A percentile compares a stretch with the other conserved stretches of the same genome.
Conservation (phyloP, 805 yeast genomes). For the Barnettozyma populi region DNA sequence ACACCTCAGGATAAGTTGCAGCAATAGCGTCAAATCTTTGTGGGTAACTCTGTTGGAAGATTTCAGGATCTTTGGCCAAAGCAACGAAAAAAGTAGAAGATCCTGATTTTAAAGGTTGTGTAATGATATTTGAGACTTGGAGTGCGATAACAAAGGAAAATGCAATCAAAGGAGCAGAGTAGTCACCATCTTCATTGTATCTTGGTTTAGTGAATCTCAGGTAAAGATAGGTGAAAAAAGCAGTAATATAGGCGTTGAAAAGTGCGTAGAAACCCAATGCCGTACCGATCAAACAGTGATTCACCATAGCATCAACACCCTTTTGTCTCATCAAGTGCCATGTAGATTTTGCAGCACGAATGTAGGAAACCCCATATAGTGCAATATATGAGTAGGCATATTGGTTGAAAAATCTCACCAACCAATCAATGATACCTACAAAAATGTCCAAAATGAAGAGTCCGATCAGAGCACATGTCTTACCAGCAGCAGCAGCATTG, state of each 20-base stretch:
- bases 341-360: slow-evolving; percentile 75
- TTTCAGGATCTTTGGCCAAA: slow-evolving; percentile 78
- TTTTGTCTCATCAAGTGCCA: slow-evolving; percentile 71
- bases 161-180: slow-evolving; percentile 69
- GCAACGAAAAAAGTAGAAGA: slow-evolving; percentile 81
- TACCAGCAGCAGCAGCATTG: slow-evolving; percentile 46
- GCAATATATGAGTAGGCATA: slow-evolving; percentile 87
- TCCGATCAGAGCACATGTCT: slow-evolving; percentile 46
- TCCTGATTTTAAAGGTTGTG: slow-evolving; percentile 75
- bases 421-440: slow-evolving; percentile 67
- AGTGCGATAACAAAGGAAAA: slow-evolving; percentile 67
- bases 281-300: slow-evolving; percentile 76
- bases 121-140: slow-evolving; percentile 69
- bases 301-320: slow-evolving; percentile 80
- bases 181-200: slow-evolving; percentile 54
- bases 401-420: slow-evolving; percentile 80
- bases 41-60: slow-evolving; percentile 69
- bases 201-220: slow-evolving; percentile 62
- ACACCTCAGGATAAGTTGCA: slow-evolving; percentile 62
- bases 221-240: slow-evolving; percentile 59
- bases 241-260: slow-evolving; percentile 63
- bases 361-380: slow-evolving; percentile 74
- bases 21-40: slow-evolving; percentile 59
- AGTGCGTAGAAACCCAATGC: slow-evolving; percentile 73
- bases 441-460: slow-evolving; percentile 52